Evolutionary conservation across 805 yeast species (phyloP).

Genomic region (Zygotorulaspora sp.): DNA sequence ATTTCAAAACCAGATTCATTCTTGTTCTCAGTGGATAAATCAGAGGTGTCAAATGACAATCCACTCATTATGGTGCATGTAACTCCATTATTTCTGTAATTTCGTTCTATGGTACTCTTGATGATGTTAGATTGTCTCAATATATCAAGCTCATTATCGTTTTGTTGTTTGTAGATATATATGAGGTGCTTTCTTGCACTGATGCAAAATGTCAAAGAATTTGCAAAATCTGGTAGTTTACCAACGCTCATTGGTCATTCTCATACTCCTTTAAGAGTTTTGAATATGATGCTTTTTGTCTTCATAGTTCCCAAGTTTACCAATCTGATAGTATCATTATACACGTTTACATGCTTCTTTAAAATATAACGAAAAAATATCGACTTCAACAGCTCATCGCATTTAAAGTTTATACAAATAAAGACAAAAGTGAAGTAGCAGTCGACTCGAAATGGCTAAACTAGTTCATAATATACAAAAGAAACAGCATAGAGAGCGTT

Average conservation of each 20-base stretch:
- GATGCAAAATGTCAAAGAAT: constrained; percentile 20
- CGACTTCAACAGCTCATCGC: constrained; percentile 55
- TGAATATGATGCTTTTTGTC: background rate
- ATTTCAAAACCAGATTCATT: constrained; percentile 7
- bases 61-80: constrained; percentile 8
- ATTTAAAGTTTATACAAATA: background rate
- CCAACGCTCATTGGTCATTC: constrained; percentile 5
- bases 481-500: constrained; percentile 92
- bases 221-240: constrained; percentile 19
- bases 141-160: constrained; percentile 7
- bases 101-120: constrained; percentile 10
- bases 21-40: background rate
- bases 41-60: constrained; percentile 1
- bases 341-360: background rate
- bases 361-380: constrained; percentile 37
- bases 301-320: too few species aligned
- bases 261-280: background rate
- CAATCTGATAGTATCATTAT: too few species aligned
- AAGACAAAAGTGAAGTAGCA: background rate
- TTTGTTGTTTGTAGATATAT: constrained; percentile 13
- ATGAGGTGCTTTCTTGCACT: constrained; percentile 19
- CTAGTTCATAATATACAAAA: constrained; percentile 88
- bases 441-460: constrained; percentile 53
- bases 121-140: constrained; percentile 12
- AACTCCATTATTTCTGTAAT: constrained; percentile 6